Evolutionary conservation across 176 grass and related monocot species (phyloP).

Genomic region (Oryza australiensis): DNA sequence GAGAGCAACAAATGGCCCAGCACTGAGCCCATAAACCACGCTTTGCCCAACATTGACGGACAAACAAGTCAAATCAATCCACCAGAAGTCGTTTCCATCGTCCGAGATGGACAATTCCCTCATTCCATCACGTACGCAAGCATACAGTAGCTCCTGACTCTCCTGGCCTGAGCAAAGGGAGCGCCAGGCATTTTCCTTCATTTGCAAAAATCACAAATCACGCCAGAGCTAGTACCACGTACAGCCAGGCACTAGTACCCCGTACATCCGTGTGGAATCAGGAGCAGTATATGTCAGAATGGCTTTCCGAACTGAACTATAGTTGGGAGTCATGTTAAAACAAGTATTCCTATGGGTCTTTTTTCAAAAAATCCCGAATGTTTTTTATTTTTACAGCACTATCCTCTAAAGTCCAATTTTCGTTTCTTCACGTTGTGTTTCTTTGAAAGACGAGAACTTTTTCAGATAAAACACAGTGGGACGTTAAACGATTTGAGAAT

Average conservation of each 20-base stretch:
- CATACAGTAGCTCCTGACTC: background rate
- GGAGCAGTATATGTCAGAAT: background rate
- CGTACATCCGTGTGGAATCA: background rate
- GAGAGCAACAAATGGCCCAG: constrained; percentile 30
- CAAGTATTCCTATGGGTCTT: no score
- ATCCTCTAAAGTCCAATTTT: no score
- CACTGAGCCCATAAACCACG: constrained; percentile 13
- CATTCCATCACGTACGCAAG: background rate
- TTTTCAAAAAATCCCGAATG: no score
- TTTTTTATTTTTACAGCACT: no score
- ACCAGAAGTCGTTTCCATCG: background rate
- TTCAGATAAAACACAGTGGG: no score
- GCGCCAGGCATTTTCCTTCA: background rate
- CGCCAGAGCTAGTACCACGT: background rate
- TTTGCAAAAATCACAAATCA: constrained; percentile 10
- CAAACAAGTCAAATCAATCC: background rate
- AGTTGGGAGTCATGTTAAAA: background rate
- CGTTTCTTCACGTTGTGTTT: no score
- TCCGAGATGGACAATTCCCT: background rate
- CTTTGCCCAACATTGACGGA: constrained; percentile 19
- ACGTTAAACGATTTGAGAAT: no score
- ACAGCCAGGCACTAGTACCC: background rate
- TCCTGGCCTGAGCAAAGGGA: background rate
- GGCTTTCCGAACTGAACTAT: background rate
- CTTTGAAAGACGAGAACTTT: no score